These are phyloP conservation scores for Aphanomyces cochlioides DNA, from an alignment of 352 stramenopile species.

Conservation along the genomic window DNA sequence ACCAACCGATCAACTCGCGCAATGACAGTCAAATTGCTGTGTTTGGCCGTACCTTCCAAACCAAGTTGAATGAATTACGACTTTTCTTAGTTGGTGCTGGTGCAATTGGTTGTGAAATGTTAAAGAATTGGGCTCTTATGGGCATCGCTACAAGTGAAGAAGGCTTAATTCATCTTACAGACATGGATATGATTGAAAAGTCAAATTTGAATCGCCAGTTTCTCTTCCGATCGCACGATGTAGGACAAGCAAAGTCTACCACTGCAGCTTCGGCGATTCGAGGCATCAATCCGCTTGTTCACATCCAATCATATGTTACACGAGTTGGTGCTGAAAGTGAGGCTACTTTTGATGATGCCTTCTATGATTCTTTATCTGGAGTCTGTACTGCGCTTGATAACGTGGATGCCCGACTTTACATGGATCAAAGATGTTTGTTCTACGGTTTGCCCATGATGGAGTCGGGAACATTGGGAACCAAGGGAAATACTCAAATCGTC, in stretches of 20 bases:
- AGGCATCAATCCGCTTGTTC: conserved; percentile 95
- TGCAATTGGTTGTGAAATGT: conserved; percentile 99
- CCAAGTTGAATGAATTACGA: conserved; percentile 80
- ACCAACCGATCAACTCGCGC: conserved; percentile 57
- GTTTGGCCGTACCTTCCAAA: conserved; percentile 77
- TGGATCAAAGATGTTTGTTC: conserved; percentile 96
- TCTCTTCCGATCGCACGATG: conserved; percentile 97
- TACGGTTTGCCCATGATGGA: conserved; percentile 98
- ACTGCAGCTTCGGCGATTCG: conserved; percentile 90
- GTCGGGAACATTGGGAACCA: conserved; percentile 98
- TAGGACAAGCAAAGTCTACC: conserved; percentile 95
- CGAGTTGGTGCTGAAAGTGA: conserved; percentile 93
- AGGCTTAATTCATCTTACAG: conserved; percentile 93
- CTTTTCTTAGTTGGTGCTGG: conserved; percentile 98
- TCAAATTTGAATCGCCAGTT: conserved; percentile 99
- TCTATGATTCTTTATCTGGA: conserved; percentile 92
- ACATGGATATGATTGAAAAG: conserved; percentile 99
- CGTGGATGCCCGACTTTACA: conserved; percentile 97
- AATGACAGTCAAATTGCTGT: conserved; percentile 94
- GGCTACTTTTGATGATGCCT: conserved; percentile 97
- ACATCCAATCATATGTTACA: conserved; percentile 84
- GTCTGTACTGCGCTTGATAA: conserved; percentile 99
- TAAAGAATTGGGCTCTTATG: conserved; percentile 99
- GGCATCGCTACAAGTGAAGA: conserved; percentile 87
- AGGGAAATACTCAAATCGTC: conserved; percentile 95